Evolutionary conservation across 305 asterid genomes (phyloP), one percentile per base, ranked within the genome.

Genomic region (Petunia hybrid): DNA sequence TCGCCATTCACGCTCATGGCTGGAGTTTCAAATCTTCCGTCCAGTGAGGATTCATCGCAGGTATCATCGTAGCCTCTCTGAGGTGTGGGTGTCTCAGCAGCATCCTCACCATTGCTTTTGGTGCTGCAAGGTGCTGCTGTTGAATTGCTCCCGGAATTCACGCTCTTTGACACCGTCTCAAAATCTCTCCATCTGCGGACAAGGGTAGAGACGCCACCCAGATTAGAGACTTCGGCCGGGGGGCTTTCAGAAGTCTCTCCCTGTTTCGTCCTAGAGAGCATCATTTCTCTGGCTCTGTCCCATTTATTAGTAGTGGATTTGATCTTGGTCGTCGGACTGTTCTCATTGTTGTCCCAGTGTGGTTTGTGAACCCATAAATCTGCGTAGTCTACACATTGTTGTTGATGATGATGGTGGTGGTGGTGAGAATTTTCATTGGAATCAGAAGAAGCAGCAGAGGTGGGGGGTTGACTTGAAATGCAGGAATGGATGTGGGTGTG

Each of bases 121-220:
- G 53, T 9, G 8, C 53, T 46, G 6, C 53, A 22, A 22, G 31
- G 31, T 22, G 31, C 8, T 43, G 76, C 56, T 8, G n/a, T 68
- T 1, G 89, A 71, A 82, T 48, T 84, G 83, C 77, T 76, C 73
- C 60, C 88, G 48, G 81, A 66, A 36, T 55, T 73, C 57, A 63
- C 10, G 65, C 80, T 68, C 73, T 87, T 88, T 1, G 90, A 80
- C 63, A 79, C 91, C 0, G 93, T 87, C 88, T 92, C 98, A 69
- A 91, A 89, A 38, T 87, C 92, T 76, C 87, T 88, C 97, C 97
- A 95, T 82, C 90, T 91, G 77, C 77, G 95, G 22, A 95, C 91
- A 42, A 95, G 92, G 53, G 98, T 91, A 9, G 99, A 95, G 8
- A 94, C 99, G 10, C 93, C 97, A 1, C 91, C 88, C 12, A 77